Base-by-base conservation (phyloP, 139 green algal genomes). In the Picochlorum sp. region DNA sequence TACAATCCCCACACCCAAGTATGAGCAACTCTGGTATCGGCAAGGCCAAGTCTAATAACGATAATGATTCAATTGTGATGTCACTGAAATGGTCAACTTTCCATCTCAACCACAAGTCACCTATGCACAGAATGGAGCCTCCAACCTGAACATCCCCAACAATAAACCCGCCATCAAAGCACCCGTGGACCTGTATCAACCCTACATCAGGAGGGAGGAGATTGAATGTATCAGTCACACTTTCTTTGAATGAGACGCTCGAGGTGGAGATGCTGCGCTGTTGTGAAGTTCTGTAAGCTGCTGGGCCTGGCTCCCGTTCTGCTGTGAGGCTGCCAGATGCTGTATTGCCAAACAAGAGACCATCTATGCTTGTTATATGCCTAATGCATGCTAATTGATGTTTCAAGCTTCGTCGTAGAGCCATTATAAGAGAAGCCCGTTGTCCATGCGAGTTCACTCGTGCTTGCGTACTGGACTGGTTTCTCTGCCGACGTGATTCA, bases 91-190 rank as follows among this genome's bases (percentile, higher is more conserved):
- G 26, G 1, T 23, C 45, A 18, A 45, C n/a, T n/a, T 28, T 49
- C 64, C 64, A 70, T 14, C 20, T 18, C 18, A 61, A 44, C 24
- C 30, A 60, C 4, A 70, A 20, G 49, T 70, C 64, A 30, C 64
- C 64, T 23, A 32, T 61, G 51, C 64, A 70, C 6, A 70, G 11
- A 32, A 70, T 64, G 9, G 64, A 30, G 3, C 64, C 51, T 30
- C 75, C 57, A 28, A 80, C 71, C 44, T 66, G 58, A 15, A 80
- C 70, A 54, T 80, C 59, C 18, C 63, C 71, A 15, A 80, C 71
- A 26, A 78, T 65, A 52, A 80, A 80, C 10, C 73, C 73, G 1
- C 41, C 52, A 26, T 24, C 57, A 32, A 66, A 24, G 5, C 71
- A 62, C 47, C 73, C 76, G n/a, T 77, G 68, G 10, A 78, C 77